Evolutionary conservation across 129 eudicot species (phyloP), one percentile per base, ranked within the genome.

Genomic region (Lactuca sativa): DNA sequence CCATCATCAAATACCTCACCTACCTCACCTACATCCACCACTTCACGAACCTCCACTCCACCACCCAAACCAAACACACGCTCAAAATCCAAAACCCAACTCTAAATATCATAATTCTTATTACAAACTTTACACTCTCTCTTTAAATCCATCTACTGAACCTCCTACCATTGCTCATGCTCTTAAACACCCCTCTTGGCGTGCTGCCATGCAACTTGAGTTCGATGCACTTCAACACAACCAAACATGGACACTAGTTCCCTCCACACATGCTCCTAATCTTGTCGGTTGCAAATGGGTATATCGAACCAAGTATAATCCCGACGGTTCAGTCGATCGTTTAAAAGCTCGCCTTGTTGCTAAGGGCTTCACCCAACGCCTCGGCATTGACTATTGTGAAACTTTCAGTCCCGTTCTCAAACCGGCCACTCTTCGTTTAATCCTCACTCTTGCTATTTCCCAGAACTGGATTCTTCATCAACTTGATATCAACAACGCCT

Each of bases 91-190:
- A 4, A 58, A 58, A 16, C 40, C 62, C 8, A 30, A 11, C 9
- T 31, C 62, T 21, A 13, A n/a, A 21, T 58, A 30, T 58, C 62
- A 58, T 7, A 58, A 58, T 30, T 58, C 16, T 4, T 14, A 58
- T 12, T 30, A 25, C 14, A 4, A 9, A 58, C 62, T 58, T 58
- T 58, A 31, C 37, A 30, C 62, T 11, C 11, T 36, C 7, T 58
- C 62, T 58, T 58, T 58, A 38, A 38, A 38, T 8, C 43, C 7
- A 38, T 38, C 43, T 1, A 21, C 9, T 9, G 16, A 58, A 58
- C 62, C 62, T n/a, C 38, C 67, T 6, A 62, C 52, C 14, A 7
- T 62, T 40, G 3, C 12, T 62, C 67, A 62, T 34, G 67, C 51
- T 4, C 32, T 62, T 62, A 62, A 62, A 38, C 47, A 36, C 4